Base-by-base conservation (phyloP, 208 protist genomes). In the Trypanosoma vivax region DNA sequence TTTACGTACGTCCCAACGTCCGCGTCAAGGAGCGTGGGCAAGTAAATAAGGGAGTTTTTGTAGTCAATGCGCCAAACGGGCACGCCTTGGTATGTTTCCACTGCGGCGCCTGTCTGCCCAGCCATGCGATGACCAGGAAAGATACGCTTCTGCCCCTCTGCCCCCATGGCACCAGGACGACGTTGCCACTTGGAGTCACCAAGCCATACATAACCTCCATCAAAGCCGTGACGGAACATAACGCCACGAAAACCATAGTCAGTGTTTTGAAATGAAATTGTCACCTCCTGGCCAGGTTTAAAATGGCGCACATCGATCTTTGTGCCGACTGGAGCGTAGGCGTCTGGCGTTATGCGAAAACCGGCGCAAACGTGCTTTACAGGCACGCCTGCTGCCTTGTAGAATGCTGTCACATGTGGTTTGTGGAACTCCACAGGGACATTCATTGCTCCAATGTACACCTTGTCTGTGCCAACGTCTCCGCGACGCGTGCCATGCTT, bases 221-320 rank as follows among this genome's bases (percentile, higher is more conserved):
- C 87, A 56, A 96, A 95, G 37, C 92, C 92, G 61, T 92, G 87
- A 42, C 87, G 89, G 41, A 94, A 95, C 72, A 97, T 84, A 34
- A 95, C 88, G 30, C 92, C 92, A 27, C 90, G 73, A 50, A 83
- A 97, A 16, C 92, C 90, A 58, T 96, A 95, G 69, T 96, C 92
- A 6, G 87, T 96, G 65, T 90, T 95, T 50, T 91, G 83, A 51
- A 92, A 94, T 11, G 77, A 80, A 28, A 95, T 90, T 55, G 70
- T 93, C 2, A 96, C 83, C 68, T 96, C 85, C 63, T 97, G 92
- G 2, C 92, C 92, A 1, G 88, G 84, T 41, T 94, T 92, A 69
- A 95, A 97, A 68, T 97, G 92, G 0, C 92, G 83, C 27, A 94
- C 89, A 60, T 96, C 88, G 5, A 97, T 60, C 62, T 92, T 90